These are phyloP conservation scores for Rhynchosporium agropyri DNA, from an alignment of 2,329 filamentous ascomycete species.

Conservation along the genomic window DNA sequence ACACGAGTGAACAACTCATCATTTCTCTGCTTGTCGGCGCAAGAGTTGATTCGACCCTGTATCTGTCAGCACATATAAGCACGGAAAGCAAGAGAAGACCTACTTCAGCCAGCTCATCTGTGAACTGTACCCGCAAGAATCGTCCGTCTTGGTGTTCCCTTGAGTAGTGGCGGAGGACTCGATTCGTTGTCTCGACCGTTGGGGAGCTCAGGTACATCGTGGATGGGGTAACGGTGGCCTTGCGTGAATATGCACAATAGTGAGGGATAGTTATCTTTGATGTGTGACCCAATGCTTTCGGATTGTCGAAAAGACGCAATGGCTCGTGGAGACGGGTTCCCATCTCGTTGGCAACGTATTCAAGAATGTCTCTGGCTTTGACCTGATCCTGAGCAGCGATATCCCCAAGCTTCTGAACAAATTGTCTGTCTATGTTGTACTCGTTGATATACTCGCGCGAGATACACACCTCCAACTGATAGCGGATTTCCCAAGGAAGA, in stretches of 20 bases:
- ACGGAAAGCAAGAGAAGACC: slow-evolving; percentile 33
- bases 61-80: slow-evolving; percentile 32
- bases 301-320: slow-evolving; percentile 68
- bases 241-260: slow-evolving; percentile 76
- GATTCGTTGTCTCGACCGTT: slow-evolving; percentile 82
- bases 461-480: slow-evolving; percentile 93
- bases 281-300: slow-evolving; percentile 52
- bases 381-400: slow-evolving; percentile 48
- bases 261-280: slow-evolving; percentile 59
- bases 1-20: slow-evolving; percentile 76
- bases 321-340: slow-evolving; percentile 67
- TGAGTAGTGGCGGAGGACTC: slow-evolving; percentile 75
- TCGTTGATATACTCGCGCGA: slow-evolving; percentile 78
- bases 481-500: slow-evolving; percentile 74
- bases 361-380: slow-evolving; percentile 68
- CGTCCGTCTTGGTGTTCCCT: slow-evolving; percentile 64
- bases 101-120: slow-evolving; percentile 66
- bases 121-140: slow-evolving; percentile 88
- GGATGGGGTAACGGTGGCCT: slow-evolving; percentile 80
- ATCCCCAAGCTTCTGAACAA: slow-evolving; percentile 62
- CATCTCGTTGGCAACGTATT: slow-evolving; percentile 67
- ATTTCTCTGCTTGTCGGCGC: slow-evolving; percentile 54
- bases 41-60: slow-evolving; percentile 61
- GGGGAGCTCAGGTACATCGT: slow-evolving; percentile 79
- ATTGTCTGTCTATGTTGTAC: slow-evolving; percentile 68